Conservation (phyloP, 2,329 filamentous ascomycete species). For the Diaporthe longicolla region DNA sequence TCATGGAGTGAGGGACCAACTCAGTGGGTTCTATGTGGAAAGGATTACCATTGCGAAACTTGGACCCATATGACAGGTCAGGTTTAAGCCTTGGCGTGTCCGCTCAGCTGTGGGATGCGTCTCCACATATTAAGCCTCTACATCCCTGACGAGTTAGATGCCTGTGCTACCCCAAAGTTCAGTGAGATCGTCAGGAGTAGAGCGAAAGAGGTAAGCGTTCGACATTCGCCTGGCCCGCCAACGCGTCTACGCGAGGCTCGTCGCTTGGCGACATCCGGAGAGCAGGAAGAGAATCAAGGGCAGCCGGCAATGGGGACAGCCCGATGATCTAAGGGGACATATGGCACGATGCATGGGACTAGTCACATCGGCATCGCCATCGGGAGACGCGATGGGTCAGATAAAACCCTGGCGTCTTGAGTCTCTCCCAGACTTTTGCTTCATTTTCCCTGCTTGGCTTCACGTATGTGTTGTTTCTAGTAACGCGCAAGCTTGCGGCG, state of each 20-base stretch:
- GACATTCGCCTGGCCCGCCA: conserved; percentile 10
- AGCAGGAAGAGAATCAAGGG: neutral
- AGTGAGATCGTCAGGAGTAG: conserved; percentile 31
- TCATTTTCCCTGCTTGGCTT: conserved; percentile 4
- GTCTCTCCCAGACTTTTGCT: neutral
- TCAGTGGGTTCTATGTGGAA: neutral
- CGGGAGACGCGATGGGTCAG: conserved; percentile 3
- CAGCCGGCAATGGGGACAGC: neutral
- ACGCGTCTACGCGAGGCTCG: neutral
- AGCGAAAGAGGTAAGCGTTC: neutral
- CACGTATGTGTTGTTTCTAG: conserved; percentile 19
- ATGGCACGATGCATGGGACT: conserved; percentile 1
- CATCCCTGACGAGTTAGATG: conserved; percentile 5
- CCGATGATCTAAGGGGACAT: neutral
- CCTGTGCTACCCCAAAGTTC: conserved; percentile 7
- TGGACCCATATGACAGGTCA: neutral
- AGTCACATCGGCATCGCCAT: conserved; percentile 25
- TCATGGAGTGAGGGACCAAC: neutral
- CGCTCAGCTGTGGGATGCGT: neutral
- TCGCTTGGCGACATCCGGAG: neutral
- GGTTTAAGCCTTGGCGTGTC: neutral
- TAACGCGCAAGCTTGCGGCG: conserved; percentile 4
- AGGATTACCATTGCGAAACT: conserved; percentile 1
- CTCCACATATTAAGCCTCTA: conserved; percentile 10
- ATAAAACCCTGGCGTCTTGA: conserved; percentile 13